Percentiles rank a stretch among this genome's conserved stretches.
Evolutionary conservation across 2,329 filamentous ascomycete species (phyloP).

Genomic region (Neofusicoccum cordaticola): DNA sequence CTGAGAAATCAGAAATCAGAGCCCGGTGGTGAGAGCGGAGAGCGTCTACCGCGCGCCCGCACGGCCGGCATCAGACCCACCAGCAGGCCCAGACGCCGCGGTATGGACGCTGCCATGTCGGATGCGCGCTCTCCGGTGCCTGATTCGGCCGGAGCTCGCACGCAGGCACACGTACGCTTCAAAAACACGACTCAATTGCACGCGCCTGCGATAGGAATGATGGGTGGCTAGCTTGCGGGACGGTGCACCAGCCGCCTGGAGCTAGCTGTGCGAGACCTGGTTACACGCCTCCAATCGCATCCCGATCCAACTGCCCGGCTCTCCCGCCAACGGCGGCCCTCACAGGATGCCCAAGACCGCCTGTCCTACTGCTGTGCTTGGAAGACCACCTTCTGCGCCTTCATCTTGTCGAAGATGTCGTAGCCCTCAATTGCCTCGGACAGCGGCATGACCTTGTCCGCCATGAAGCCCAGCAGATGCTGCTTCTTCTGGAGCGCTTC

Average conservation of each 20-base stretch:
- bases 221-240: background rate
- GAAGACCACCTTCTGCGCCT: slow-evolving; percentile 54
- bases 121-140: slow-evolving; percentile 5
- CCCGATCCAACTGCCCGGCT: slow-evolving; percentile 4
- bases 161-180: background rate
- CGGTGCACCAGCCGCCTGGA: background rate
- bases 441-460: slow-evolving; percentile 53
- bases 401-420: slow-evolving; percentile 52
- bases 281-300: slow-evolving; percentile 14
- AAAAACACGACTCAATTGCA: slow-evolving; percentile 9
- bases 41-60: slow-evolving; percentile 12
- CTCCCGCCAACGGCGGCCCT: background rate
- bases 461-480: slow-evolving; percentile 51
- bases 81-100: background rate
- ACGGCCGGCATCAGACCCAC: slow-evolving; percentile 3
- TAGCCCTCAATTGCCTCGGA: slow-evolving; percentile 52
- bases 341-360: background rate
- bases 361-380: slow-evolving; percentile 38
- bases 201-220: background rate
- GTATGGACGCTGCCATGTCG: background rate
- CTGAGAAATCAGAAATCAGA: slow-evolving; percentile 1
- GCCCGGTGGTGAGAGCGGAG: background rate
- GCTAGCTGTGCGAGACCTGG: slow-evolving; percentile 12
- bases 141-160: slow-evolving; percentile 10
- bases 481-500: slow-evolving; percentile 47